These are phyloP conservation scores for Fusarium concolor DNA, from an alignment of 2,329 filamentous ascomycete species.

Conservation along the genomic window DNA sequence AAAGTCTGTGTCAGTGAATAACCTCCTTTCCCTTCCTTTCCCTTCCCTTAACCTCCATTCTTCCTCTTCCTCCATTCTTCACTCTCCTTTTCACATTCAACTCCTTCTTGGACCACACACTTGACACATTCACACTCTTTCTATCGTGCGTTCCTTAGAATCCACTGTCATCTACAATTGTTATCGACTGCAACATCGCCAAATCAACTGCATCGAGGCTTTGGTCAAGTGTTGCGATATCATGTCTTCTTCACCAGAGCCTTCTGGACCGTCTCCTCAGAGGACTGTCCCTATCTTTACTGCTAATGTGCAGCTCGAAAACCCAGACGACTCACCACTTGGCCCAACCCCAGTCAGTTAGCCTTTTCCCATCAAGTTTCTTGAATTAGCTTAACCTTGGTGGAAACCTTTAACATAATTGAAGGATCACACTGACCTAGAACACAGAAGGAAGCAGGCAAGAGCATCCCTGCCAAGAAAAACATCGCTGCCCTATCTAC, in stretches of 20 bases:
- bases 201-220: constrained; percentile 14
- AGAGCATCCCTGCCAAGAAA: constrained; percentile 53
- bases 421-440: constrained; percentile 1
- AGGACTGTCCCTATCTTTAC: constrained; percentile 31
- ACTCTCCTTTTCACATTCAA: constrained; percentile 26
- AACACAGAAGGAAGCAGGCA: constrained; percentile 37
- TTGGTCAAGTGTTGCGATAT: constrained; percentile 9
- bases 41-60: constrained; percentile 22
- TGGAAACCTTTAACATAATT: background rate
- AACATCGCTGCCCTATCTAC: constrained; percentile 61
- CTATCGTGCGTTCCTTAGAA: constrained; percentile 45
- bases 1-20: constrained; percentile 45
- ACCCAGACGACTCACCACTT: constrained; percentile 28
- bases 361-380: constrained; percentile 10
- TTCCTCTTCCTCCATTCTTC: constrained; percentile 24
- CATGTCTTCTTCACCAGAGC: constrained; percentile 50
- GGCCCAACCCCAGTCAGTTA: constrained; percentile 32
- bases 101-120: constrained; percentile 32
- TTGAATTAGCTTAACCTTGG: background rate
- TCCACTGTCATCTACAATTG: constrained; percentile 46
- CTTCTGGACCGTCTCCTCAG: constrained; percentile 46
- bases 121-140: constrained; percentile 45
- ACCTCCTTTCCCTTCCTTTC: constrained; percentile 34
- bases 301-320: constrained; percentile 40
- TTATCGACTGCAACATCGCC: constrained; percentile 24